Evolutionary conservation across 257 asterid species (phyloP), one percentile per base, ranked within the genome.

Genomic region (Plantago elongata): DNA sequence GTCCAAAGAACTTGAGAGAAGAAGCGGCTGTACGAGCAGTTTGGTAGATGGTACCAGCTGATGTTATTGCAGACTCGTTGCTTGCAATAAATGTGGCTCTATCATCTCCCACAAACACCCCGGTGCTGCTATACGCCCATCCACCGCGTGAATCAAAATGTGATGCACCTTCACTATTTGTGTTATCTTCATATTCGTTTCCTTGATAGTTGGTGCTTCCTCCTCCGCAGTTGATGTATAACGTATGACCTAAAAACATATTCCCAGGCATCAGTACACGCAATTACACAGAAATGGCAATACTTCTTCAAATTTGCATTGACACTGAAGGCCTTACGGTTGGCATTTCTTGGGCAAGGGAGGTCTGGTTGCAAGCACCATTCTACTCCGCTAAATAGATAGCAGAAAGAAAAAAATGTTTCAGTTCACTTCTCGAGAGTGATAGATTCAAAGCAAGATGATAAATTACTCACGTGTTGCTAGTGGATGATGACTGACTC

Each of bases 201-300:
- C 84, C 90, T 45, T 83, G 79, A 55, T 73, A 72, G 5, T 8
- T 51, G 37, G 65, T 67, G 54, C 66, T 66, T 8, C 45, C 12
- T 72, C 98, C 98, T 68, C 98, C 98, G 54, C 97, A 92, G 56
- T 92, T 88, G 75, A 92, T 86, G 77, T 68, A 84, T 13, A 92
- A 61, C 0, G 90, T 64, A 79, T 81, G 59, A 66, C 65, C 98
- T 92, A 79, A 64, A 34, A 34, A 5, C 40, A 83, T 5, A 65
- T 57, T 51, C 9, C 45, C 45, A 52, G 56, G 62, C 64, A 45
- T 55, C 48, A 62, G 67, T 49, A 43, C 40, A 12, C 70, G 65
- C 48, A 60, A 22, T 22, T 22, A 22, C 27, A 22, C 2, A 22
- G 27, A 34, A 34, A 7, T 34, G 40, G 40, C 40, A 7, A 34